Percentiles rank a stretch among this genome's conserved stretches.
Evolutionary conservation across 2,329 filamentous ascomycete genomes (phyloP).

Genomic region (Lecanicillium sp.): DNA sequence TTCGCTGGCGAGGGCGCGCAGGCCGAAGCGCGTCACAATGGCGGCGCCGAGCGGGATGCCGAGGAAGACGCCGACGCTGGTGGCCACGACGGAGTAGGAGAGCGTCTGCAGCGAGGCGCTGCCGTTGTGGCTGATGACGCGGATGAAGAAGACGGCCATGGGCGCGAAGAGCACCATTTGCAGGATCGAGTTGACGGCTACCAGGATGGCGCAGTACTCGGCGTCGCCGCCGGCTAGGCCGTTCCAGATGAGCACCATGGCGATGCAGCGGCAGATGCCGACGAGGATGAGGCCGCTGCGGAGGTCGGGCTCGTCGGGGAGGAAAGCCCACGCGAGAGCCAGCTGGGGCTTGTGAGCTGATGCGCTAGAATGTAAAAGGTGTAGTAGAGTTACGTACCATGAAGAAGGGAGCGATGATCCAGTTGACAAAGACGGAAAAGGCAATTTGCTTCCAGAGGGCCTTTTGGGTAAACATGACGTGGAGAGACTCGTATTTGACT

Average conservation of each 20-base stretch:
- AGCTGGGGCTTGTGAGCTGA: slow-evolving; percentile 25
- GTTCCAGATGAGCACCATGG: slow-evolving; percentile 66
- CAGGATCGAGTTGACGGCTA: slow-evolving; percentile 58
- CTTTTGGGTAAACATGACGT: slow-evolving; percentile 48
- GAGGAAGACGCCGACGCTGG: slow-evolving; percentile 68
- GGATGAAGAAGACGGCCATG: slow-evolving; percentile 54
- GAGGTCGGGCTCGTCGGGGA: slow-evolving; percentile 42
- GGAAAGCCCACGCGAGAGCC: slow-evolving; percentile 52
- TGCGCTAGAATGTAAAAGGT: neutral
- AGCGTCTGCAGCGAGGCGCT: slow-evolving; percentile 20
- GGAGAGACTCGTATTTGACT: slow-evolving; percentile 63
- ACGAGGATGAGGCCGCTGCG: slow-evolving; percentile 26
- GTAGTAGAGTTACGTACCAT: slow-evolving; percentile 43
- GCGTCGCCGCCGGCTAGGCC: slow-evolving; percentile 62
- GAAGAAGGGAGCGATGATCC: slow-evolving; percentile 65
- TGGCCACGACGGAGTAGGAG: slow-evolving; percentile 56
- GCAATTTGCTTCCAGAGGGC: slow-evolving; percentile 62
- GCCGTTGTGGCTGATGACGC: slow-evolving; percentile 46
- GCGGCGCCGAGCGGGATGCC: slow-evolving; percentile 70
- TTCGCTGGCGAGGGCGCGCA: slow-evolving; percentile 45
- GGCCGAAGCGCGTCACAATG: slow-evolving; percentile 27
- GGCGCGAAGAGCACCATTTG: slow-evolving; percentile 61
- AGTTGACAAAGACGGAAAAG: slow-evolving; percentile 65
- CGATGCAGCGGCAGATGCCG: slow-evolving; percentile 27
- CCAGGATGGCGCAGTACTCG: slow-evolving; percentile 68